phyloP scores from a whole-genome alignment of 106 monocot genomes.

The Dendrobium officinale region DNA sequence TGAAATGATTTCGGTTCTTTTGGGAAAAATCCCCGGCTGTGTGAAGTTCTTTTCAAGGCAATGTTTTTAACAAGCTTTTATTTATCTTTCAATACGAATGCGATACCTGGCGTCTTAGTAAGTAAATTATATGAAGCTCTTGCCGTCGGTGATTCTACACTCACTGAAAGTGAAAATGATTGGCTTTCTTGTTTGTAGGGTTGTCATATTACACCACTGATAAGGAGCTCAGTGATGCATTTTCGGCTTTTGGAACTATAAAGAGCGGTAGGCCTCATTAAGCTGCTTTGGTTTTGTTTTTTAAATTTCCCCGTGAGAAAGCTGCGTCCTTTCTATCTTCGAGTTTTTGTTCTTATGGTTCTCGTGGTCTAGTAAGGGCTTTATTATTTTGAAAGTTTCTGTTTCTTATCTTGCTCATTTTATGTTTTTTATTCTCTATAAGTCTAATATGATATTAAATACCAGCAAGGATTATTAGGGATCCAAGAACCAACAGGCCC shows the following conservation, averaged over 20 bases:
- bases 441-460: neutral
- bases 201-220: slow-evolving; percentile 34
- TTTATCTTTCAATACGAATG: neutral
- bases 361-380: neutral
- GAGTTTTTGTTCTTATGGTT: neutral
- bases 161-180: neutral
- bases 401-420: slow-evolving; percentile 5
- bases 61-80: neutral
- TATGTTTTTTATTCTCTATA: neutral
- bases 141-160: neutral
- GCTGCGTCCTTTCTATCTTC: neutral
- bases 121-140: neutral
- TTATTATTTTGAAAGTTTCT: neutral
- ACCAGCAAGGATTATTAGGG: slow-evolving; percentile 32
- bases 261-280: slow-evolving; percentile 18
- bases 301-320: neutral
- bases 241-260: slow-evolving; percentile 20
- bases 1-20: neutral
- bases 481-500: slow-evolving; percentile 18
- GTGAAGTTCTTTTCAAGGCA: neutral
- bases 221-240: slow-evolving; percentile 15
- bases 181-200: slow-evolving; percentile 6
- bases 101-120: neutral
- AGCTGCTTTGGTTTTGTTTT: neutral
- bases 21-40: neutral